Evolutionary conservation across 1,284 basidiomycete species (phyloP), one percentile per base, ranked within the genome.

Genomic region (Trichosporon sp.): DNA sequence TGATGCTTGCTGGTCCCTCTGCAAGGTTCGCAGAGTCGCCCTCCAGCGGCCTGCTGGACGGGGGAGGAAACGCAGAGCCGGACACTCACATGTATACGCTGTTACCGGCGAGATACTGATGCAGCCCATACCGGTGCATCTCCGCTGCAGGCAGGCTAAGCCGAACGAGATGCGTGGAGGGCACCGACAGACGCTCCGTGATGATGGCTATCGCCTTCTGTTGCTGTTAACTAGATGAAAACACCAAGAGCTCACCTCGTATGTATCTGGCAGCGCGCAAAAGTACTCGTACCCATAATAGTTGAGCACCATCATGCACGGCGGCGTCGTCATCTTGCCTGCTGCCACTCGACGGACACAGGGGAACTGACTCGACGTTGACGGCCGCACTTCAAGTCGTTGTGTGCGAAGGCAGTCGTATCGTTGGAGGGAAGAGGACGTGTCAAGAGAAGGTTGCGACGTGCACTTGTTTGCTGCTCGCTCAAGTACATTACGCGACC

Each of bases 151-250:
- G 68, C 49, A 70, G 71, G 13, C 69, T 73, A 4, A 79, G 67
- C 19, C 75, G 70, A 16, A 75, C 69, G 27, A 73, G 58, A 54
- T 77, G 73, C n/a, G 70, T 69, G 29, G 65, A 64, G 10, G 72
- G 70, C 13, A 78, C 66, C 14, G 63, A 61, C 61, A 75, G 74
- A 60, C 73, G 74, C 10, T 75, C 73, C 4, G 60, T 65, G 1
- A 74, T 75, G 11, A 69, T 58, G 25, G 44, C 46, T 6, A 79
- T n/a, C 0, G 76, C 75, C 73, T 77, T 79, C 77, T 79, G 57
- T 14, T 14, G 16, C 49, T 19, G 61, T 62, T 23, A 44, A 44
- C 54, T n/a, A 19, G 0, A 7, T n/a, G 13, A n/a, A 13, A 21
- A 3, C 44, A 9, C 8, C 1, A 19, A 7, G 13, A 11, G 72